These are phyloP conservation scores for Zelonia costaricensis DNA, from an alignment of 208 protist species.

Conservation along the genomic window DNA sequence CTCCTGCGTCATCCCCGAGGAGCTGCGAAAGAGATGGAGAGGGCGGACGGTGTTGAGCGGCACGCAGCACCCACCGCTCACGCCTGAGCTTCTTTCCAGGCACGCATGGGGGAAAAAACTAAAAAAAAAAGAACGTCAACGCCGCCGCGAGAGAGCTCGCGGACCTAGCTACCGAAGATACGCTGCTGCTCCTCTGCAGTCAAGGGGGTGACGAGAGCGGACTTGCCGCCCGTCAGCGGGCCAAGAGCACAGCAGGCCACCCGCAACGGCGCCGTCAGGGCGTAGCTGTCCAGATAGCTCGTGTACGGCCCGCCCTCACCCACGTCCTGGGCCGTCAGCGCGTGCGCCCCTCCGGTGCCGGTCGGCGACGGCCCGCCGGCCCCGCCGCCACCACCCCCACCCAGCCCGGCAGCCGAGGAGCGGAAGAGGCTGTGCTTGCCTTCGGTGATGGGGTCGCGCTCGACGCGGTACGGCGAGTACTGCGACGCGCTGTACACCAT, in stretches of 20 bases:
- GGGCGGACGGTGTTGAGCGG: too few relatives aligned
- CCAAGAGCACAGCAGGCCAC: neutral
- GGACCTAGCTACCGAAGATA: constrained; percentile 28
- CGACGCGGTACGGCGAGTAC: constrained; percentile 73
- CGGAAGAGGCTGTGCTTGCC: constrained; percentile 12
- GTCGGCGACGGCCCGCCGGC: constrained; percentile 5
- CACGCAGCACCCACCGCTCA: too few relatives aligned
- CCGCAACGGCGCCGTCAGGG: constrained; percentile 1
- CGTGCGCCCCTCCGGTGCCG: neutral
- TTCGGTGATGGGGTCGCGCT: constrained; percentile 53
- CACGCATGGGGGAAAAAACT: too few relatives aligned
- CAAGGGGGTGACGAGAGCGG: constrained; percentile 9
- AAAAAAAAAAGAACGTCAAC: neutral
- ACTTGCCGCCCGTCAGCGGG: neutral
- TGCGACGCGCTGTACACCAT: constrained; percentile 61
- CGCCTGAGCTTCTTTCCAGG: too few relatives aligned
- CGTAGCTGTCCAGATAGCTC: constrained; percentile 31
- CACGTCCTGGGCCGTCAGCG: neutral
- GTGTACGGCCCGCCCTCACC: constrained; percentile 29
- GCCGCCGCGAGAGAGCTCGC: too few relatives aligned
- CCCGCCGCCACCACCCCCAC: too few relatives aligned
- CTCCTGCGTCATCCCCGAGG: too few relatives aligned
- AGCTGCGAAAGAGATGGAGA: too few relatives aligned
- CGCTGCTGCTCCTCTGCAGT: constrained; percentile 23
- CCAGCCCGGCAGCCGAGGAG: neutral